phyloP scores from a whole-genome alignment of 768 basidiomycete species.

The Macrolepiota albuminosa region DNA sequence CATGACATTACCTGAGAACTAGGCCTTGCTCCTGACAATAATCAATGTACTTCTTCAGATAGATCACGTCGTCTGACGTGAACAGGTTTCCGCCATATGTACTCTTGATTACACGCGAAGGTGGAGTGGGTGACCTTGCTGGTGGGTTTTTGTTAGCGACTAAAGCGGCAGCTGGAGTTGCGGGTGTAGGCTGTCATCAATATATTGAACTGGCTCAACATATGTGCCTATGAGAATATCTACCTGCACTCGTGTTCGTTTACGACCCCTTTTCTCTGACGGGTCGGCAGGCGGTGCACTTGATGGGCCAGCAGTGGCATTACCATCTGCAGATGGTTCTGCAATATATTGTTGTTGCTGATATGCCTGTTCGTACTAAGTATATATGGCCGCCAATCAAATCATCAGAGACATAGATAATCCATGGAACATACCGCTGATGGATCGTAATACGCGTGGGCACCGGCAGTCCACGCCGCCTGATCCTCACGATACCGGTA shows the following conservation, averaged over 20 bases:
- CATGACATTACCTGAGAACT: constrained; percentile 55
- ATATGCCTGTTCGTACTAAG: constrained; percentile 53
- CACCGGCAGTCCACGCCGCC: constrained; percentile 39
- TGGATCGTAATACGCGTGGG: constrained; percentile 54
- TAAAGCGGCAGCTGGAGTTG: constrained; percentile 59
- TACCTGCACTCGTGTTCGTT: constrained; percentile 58
- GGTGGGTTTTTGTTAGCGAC: constrained; percentile 65
- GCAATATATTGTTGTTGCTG: constrained; percentile 53
- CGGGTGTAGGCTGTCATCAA: constrained; percentile 47
- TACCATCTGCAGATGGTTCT: constrained; percentile 36
- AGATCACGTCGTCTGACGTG: constrained; percentile 77
- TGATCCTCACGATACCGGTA: constrained; percentile 66
- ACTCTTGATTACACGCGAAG: constrained; percentile 79
- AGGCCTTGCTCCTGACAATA: constrained; percentile 87
- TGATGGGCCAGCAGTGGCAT: constrained; percentile 36
- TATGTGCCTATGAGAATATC: constrained; percentile 1
- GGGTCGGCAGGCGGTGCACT: constrained; percentile 19
- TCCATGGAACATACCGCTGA: constrained; percentile 32
- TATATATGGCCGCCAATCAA: background rate
- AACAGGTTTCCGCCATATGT: constrained; percentile 88
- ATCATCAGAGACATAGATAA: background rate
- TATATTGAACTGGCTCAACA: background rate
- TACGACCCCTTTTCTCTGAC: constrained; percentile 59
- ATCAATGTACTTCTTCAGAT: constrained; percentile 85
- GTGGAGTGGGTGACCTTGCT: constrained; percentile 80